These are phyloP conservation scores for Betula pendula DNA, from an alignment of 306 rosid species.

Conservation along the genomic window DNA sequence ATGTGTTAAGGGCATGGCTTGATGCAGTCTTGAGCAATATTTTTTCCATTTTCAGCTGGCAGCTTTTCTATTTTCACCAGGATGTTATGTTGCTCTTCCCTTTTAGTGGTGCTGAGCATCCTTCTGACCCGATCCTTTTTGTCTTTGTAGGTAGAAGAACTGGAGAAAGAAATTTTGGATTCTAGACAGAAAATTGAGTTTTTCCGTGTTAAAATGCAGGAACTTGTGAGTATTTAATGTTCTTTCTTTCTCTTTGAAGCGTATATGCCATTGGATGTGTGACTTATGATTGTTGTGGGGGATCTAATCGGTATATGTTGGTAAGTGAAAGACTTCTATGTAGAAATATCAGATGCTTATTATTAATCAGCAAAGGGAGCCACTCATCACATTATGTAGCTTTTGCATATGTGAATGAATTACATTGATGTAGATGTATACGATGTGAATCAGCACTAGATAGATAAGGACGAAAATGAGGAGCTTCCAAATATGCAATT, in stretches of 20 bases:
- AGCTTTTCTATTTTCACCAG: constrained; percentile 1
- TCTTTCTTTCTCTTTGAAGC: constrained; percentile 28
- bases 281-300: constrained; percentile 17
- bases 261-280: constrained; percentile 16
- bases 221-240: constrained; percentile 71
- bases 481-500: background rate
- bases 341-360: background rate
- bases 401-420: background rate
- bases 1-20: constrained; percentile 12
- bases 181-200: constrained; percentile 81
- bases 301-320: constrained; percentile 21
- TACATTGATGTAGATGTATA: constrained; percentile 5
- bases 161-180: constrained; percentile 84
- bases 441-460: background rate
- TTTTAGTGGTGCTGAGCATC: constrained; percentile 5
- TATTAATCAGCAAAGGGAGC: constrained; percentile 24
- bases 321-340: constrained; percentile 1
- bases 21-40: background rate
- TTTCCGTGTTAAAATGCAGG: constrained; percentile 87
- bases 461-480: background rate
- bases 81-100: background rate
- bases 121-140: constrained; percentile 26
- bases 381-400: constrained; percentile 6
- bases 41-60: constrained; percentile 2
- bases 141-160: constrained; percentile 76